These are phyloP conservation scores for Clitocybe nebularis DNA, from an alignment of 1,284 basidiomycete species.

Conservation along the genomic window DNA sequence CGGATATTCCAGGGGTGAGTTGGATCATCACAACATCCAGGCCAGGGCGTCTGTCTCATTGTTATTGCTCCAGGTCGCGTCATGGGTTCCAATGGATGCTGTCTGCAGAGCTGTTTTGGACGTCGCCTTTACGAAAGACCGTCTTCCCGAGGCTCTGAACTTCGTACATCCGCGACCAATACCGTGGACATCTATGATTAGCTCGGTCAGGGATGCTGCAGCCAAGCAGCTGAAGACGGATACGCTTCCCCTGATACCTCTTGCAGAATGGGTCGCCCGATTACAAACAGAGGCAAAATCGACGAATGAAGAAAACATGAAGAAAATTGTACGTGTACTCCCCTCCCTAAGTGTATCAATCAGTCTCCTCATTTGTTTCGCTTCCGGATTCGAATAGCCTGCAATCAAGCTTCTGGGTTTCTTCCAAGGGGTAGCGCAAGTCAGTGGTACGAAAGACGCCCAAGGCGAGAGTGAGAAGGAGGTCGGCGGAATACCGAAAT, in stretches of 20 bases:
- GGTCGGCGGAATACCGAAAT: constrained; percentile 2
- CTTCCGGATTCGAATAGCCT: constrained; percentile 11
- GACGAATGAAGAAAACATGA: constrained; percentile 1
- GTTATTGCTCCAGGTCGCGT: constrained; percentile 8
- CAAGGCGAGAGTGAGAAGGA: constrained; percentile 4
- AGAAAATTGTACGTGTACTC: constrained; percentile 6
- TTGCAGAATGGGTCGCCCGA: constrained; percentile 13
- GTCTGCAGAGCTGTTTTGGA: constrained; percentile 14
- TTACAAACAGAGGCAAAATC: constrained; percentile 7
- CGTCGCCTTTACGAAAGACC: constrained; percentile 9
- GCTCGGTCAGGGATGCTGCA: constrained; percentile 5
- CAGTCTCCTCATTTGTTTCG: not conserved
- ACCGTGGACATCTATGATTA: constrained; percentile 11
- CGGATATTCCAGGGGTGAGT: constrained; percentile 12
- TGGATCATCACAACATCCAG: not conserved
- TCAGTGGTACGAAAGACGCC: constrained; percentile 4
- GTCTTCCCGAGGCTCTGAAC: constrained; percentile 11
- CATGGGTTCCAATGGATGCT: constrained; percentile 17
- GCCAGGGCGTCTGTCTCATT: not conserved
- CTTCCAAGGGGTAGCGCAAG: constrained; percentile 9
- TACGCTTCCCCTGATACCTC: constrained; percentile 8
- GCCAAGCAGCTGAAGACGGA: not conserved
- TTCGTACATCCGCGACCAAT: constrained; percentile 17
- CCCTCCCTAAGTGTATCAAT: not conserved
- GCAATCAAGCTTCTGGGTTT: constrained; percentile 16